Percentiles rank a stretch among this genome's conserved stretches.
Evolutionary conservation across 2,329 filamentous ascomycete species (phyloP).

Genomic region (Botryotinia narcissicola): DNA sequence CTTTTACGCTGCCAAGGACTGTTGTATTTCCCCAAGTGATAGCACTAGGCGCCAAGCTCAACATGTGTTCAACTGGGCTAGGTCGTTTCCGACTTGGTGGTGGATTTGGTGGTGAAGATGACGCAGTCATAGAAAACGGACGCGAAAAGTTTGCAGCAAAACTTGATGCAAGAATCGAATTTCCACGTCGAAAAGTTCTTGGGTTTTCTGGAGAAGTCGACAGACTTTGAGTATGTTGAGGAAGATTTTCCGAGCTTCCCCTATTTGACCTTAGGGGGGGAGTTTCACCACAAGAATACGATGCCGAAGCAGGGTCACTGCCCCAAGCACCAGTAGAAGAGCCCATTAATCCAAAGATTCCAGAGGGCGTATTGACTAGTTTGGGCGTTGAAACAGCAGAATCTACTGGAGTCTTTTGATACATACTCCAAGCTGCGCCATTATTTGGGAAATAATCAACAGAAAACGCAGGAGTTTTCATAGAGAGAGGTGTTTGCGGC

Average conservation of each 20-base stretch:
- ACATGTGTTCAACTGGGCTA: slow-evolving; percentile 60
- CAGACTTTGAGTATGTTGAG: slow-evolving; percentile 49
- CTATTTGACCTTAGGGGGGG: slow-evolving; percentile 51
- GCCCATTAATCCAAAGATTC: slow-evolving; percentile 54
- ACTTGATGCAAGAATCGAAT: slow-evolving; percentile 54
- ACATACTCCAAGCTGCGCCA: slow-evolving; percentile 51
- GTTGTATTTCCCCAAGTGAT: slow-evolving; percentile 43
- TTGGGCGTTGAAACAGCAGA: slow-evolving; percentile 58
- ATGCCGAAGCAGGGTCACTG: slow-evolving; percentile 54
- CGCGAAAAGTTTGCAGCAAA: slow-evolving; percentile 55
- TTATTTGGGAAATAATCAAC: slow-evolving; percentile 65
- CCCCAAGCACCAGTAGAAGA: slow-evolving; percentile 55
- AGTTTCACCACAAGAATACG: slow-evolving; percentile 61
- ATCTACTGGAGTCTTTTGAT: slow-evolving; percentile 51
- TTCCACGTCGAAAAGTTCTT: slow-evolving; percentile 50
- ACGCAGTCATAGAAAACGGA: slow-evolving; percentile 36
- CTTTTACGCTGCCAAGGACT: slow-evolving; percentile 40
- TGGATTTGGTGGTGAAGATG: slow-evolving; percentile 47
- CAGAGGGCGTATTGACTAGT: slow-evolving; percentile 54
- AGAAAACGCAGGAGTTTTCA: slow-evolving; percentile 66
- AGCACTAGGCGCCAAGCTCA: slow-evolving; percentile 48
- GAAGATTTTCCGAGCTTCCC: slow-evolving; percentile 47
- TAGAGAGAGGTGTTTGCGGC: slow-evolving; percentile 59
- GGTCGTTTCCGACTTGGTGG: slow-evolving; percentile 51
- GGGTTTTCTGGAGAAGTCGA: slow-evolving; percentile 60